Percentiles rank a stretch among this genome's conserved stretches.
Evolutionary conservation across 192 early-diverging fungal genomes (phyloP).

Genomic region (Coemansia sp.): DNA sequence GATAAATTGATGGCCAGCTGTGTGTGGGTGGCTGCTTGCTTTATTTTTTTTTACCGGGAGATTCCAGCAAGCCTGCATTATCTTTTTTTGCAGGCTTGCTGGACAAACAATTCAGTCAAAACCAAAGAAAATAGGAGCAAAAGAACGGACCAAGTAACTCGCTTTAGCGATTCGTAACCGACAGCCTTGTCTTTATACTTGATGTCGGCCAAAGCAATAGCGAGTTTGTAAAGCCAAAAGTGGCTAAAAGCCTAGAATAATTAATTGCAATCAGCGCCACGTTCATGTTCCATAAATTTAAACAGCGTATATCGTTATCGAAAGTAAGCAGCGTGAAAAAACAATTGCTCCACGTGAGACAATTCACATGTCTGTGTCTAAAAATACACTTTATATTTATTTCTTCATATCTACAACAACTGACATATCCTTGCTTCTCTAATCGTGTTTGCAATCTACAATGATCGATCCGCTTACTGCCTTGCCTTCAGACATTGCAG

Average conservation of each 20-base stretch:
- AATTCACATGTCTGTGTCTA: not conserved
- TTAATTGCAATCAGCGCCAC: not conserved
- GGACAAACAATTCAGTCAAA: too few species aligned
- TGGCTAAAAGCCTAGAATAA: too few species aligned
- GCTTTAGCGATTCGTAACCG: too few species aligned
- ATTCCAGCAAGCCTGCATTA: too few species aligned
- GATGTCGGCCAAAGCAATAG: too few species aligned
- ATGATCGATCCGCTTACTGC: slow-evolving; percentile 29
- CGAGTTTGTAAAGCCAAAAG: too few species aligned
- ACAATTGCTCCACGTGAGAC: not conserved
- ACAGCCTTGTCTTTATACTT: too few species aligned
- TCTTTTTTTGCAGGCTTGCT: too few species aligned
- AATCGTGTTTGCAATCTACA: not conserved
- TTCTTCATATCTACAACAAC: not conserved
- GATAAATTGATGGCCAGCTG: not conserved
- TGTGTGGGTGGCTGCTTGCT: not conserved
- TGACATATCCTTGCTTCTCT: slow-evolving; percentile 16
- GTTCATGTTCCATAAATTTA: not conserved
- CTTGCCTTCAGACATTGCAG: slow-evolving; percentile 26
- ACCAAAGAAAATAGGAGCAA: too few species aligned
- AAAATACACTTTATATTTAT: not conserved
- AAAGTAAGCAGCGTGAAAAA: not conserved
- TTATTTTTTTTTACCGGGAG: not conserved
- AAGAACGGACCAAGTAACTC: too few species aligned
- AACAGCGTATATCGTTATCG: not conserved